Percentiles rank a stretch among this genome's conserved stretches.
Evolutionary conservation across 176 grass and related monocot genomes (phyloP).

Genomic region (Bothriochloa decipiens): DNA sequence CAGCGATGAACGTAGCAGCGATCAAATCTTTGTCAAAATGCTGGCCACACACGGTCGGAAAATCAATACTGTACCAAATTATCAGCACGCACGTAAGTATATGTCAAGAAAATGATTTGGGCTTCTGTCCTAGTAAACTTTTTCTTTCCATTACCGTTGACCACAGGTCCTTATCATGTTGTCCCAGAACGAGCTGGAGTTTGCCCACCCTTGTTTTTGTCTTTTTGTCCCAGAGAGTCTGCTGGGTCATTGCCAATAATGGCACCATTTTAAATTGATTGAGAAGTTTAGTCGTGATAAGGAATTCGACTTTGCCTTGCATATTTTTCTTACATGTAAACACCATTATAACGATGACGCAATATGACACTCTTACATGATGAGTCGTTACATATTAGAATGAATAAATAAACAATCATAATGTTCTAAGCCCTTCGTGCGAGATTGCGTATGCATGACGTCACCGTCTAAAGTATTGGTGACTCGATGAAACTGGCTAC

Average conservation of each 20-base stretch:
- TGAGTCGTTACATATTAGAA: not conserved
- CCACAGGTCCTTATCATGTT: not conserved
- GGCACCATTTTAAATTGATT: no score
- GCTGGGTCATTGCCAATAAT: no score
- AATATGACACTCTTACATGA: no score
- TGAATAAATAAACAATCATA: not conserved
- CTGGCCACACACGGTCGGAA: not conserved
- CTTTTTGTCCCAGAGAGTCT: not conserved
- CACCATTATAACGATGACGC: no score
- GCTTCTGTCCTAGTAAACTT: not conserved
- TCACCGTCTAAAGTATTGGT: not conserved
- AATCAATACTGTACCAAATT: no score
- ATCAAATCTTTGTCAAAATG: constrained; percentile 1
- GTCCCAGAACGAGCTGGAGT: not conserved
- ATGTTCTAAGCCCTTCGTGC: not conserved
- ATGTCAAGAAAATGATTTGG: not conserved
- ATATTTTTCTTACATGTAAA: no score
- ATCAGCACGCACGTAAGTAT: no score
- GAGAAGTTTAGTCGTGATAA: no score
- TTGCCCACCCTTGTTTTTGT: no score
- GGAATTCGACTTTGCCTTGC: no score
- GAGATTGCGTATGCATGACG: not conserved
- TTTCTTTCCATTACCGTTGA: not conserved
- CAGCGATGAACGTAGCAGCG: no score
- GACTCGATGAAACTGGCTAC: not conserved